Percentiles rank a stretch among this genome's conserved stretches.
Evolutionary conservation across 768 basidiomycete genomes (phyloP).

Genomic region (Leccinum incarnatum): DNA sequence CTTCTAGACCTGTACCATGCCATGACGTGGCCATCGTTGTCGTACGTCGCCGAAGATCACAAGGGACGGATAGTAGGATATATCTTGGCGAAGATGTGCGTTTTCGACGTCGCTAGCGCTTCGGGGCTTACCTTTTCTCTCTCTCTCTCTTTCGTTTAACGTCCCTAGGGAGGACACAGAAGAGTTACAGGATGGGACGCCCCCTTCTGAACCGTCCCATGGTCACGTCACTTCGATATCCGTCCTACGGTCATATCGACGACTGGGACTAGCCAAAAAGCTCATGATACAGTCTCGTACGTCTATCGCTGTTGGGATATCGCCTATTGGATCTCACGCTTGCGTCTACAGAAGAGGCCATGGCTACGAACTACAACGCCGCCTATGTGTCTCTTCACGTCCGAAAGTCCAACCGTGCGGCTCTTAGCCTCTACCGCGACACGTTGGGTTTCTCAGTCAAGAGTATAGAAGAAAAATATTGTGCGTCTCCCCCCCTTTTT

Average conservation of each 20-base stretch:
- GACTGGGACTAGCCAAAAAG: conserved; percentile 91
- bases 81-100: conserved; percentile 92
- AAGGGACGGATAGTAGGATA: conserved; percentile 92
- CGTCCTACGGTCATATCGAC: conserved; percentile 83
- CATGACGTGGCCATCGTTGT: conserved; percentile 91
- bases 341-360: conserved; percentile 71
- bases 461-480: conserved; percentile 86
- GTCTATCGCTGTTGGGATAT: conserved; percentile 29
- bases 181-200: conserved; percentile 41
- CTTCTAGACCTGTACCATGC: conserved; percentile 82
- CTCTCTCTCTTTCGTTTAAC: conserved; percentile 23
- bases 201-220: conserved; percentile 59
- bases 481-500: conserved; percentile 46
- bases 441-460: conserved; percentile 87
- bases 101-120: background rate
- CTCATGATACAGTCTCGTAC: conserved; percentile 90
- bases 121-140: background rate
- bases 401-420: conserved; percentile 91
- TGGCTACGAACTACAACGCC: conserved; percentile 85
- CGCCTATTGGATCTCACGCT: conserved; percentile 1
- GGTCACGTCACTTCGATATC: conserved; percentile 98
- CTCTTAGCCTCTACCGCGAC: conserved; percentile 84
- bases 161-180: conserved; percentile 53
- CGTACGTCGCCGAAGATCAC: conserved; percentile 88
- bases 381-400: conserved; percentile 87